Evolutionary conservation across 192 early-diverging fungal species (phyloP), one percentile per base, ranked within the genome.

Genomic region (Backusella mclennaniae): DNA sequence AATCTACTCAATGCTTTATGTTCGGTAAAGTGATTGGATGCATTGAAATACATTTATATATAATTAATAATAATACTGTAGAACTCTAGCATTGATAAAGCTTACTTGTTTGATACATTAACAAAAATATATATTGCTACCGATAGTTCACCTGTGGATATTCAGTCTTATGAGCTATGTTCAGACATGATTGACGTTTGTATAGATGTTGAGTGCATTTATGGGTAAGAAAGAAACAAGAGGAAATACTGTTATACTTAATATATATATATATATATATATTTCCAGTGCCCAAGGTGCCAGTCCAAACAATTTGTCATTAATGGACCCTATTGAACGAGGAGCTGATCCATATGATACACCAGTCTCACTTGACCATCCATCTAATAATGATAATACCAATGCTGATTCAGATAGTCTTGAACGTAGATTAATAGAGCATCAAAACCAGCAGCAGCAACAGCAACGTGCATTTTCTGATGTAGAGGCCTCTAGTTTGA

Each of bases 81-180:
- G 94, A 96, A 93, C 75, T 97, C 97, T 26, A 93, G 93, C 9
- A 94, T 99, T 69, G 97, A 99, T 80, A 99, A 99, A 81, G 96
- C 95, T 26, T 98, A 96, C 77, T 83, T 99, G 67, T 96, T 99
- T 76, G 97, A 99, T 79, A 86, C 92, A 5, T 63, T 86, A 35
- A 93, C 94, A 19, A 97, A 97, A 78, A 92, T 98, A 35, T 99
- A 98, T 79, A 91, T 99, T 72, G 96, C 97, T 4, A 98, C 95
- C 5, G 97, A 99, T 73, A 90, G 90, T 72, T 95, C 96, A 9
- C 97, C 97, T 5, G 92, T 92, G n/a, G 92, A 93, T 44, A 85
- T 92, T 74, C 95, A 96, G 76, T 89, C 91, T 6, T 99, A 97
- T 83, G 92, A 94, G 84, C 91, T 99, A 71, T 96, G 96, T 71